Conservation (phyloP, 2,329 filamentous ascomycete species). For the Aspergillus arachidicola region DNA sequence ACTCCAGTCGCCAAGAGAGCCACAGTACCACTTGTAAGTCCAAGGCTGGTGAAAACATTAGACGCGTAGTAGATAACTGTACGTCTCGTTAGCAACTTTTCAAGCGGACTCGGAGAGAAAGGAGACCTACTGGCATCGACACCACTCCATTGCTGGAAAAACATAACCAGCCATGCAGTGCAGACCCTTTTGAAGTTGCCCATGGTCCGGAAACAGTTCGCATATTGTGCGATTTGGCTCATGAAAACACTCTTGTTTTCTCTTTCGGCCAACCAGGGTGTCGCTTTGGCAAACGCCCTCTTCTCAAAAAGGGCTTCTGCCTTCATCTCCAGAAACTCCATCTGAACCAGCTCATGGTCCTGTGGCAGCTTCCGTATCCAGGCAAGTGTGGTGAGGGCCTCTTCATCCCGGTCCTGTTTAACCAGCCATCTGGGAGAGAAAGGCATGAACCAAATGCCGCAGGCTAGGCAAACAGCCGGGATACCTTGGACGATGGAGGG, state of each 20-base stretch:
- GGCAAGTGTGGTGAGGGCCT: slow-evolving; percentile 34
- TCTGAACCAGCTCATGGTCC: slow-evolving; percentile 42
- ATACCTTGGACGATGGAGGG: slow-evolving; percentile 52
- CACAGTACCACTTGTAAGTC: slow-evolving; percentile 36
- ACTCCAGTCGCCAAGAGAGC: slow-evolving; percentile 39
- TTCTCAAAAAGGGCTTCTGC: slow-evolving; percentile 49
- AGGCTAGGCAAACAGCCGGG: slow-evolving; percentile 37
- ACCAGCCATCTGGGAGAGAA: slow-evolving; percentile 60
- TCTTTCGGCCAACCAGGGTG: slow-evolving; percentile 42
- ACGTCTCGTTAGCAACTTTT: background rate
- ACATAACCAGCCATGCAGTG: slow-evolving; percentile 51
- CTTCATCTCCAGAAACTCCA: slow-evolving; percentile 53
- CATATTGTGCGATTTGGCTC: slow-evolving; percentile 55
- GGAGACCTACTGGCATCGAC: slow-evolving; percentile 40
- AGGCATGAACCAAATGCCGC: slow-evolving; percentile 52
- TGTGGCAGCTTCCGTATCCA: slow-evolving; percentile 34
- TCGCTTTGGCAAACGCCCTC: slow-evolving; percentile 47
- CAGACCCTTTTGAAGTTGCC: slow-evolving; percentile 55
- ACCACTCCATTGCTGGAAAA: slow-evolving; percentile 52
- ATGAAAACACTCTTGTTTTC: slow-evolving; percentile 45
- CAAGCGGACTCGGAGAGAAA: background rate
- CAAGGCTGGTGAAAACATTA: slow-evolving; percentile 39
- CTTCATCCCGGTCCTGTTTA: slow-evolving; percentile 49
- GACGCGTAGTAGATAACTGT: slow-evolving; percentile 47
- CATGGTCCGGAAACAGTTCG: slow-evolving; percentile 49